Percentiles rank a stretch among this genome's conserved stretches.
Conservation (phyloP, 202 grass and related monocot species). For the Panicum hallii region DNA sequence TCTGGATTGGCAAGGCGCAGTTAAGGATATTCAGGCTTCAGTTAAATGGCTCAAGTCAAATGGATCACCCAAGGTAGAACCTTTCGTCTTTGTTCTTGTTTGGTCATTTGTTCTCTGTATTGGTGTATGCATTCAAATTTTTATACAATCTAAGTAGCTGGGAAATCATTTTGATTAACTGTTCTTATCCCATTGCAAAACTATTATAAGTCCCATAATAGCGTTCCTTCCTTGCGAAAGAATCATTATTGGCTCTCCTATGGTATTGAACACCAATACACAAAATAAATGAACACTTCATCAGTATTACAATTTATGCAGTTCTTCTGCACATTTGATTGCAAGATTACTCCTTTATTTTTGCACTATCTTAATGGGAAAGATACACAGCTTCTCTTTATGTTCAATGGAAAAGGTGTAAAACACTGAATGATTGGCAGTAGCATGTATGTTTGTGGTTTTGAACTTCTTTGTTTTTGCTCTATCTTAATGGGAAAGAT, state of each 20-base stretch:
- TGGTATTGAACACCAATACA: slow-evolving; percentile 11
- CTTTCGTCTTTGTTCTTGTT: not conserved
- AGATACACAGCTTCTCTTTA: not conserved
- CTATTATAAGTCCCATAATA: not conserved
- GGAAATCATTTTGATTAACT: not conserved
- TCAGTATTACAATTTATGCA: not conserved
- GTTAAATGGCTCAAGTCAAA: slow-evolving; percentile 96
- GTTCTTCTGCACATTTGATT: not conserved
- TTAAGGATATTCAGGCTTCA: slow-evolving; percentile 91
- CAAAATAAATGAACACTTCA: not conserved
- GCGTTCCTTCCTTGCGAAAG: not conserved
- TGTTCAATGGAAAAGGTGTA: not conserved
- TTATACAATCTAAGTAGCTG: not conserved
- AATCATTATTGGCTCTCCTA: not conserved
- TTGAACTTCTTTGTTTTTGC: not conserved
- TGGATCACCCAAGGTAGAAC: slow-evolving; percentile 78
- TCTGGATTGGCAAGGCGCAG: slow-evolving; percentile 82
- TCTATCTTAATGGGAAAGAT: slow-evolving; percentile 15
- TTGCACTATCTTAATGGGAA: not conserved
- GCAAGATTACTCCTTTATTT: not conserved
- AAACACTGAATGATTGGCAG: not conserved
- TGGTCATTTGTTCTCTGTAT: not conserved
- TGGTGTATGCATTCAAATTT: not conserved
- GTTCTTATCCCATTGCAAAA: not conserved
- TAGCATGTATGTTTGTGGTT: not conserved